These are phyloP conservation scores for Cytospora piceae DNA, from an alignment of 2,329 filamentous ascomycete genomes.

Conservation along the genomic window DNA sequence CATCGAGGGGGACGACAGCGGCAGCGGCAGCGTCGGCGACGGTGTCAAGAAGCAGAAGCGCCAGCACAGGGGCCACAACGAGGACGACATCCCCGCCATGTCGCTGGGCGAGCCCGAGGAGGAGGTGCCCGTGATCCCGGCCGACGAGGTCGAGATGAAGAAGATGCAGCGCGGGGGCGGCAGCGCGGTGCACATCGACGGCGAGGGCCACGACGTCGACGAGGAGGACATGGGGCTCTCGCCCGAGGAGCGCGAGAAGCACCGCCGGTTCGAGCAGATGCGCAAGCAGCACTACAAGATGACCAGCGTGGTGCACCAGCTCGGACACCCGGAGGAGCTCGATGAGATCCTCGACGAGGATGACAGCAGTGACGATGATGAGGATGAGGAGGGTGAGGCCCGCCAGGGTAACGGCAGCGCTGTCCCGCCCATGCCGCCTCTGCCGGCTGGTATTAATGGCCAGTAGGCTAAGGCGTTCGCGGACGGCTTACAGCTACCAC, in stretches of 20 bases:
- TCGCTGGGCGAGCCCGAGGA: slow-evolving; percentile 93
- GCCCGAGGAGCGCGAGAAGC: slow-evolving; percentile 84
- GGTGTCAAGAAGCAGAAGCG: slow-evolving; percentile 33
- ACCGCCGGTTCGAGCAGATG: slow-evolving; percentile 85
- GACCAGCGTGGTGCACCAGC: slow-evolving; percentile 85
- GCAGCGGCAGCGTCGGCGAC: slow-evolving; percentile 56
- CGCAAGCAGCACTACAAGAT: slow-evolving; percentile 99
- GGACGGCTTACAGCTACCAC: background rate
- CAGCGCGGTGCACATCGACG: slow-evolving; percentile 83
- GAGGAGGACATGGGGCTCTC: slow-evolving; percentile 58
- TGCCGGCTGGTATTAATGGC: slow-evolving; percentile 44
- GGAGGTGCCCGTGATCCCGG: slow-evolving; percentile 54
- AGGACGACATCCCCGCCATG: slow-evolving; percentile 86
- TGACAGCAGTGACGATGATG: slow-evolving; percentile 32
- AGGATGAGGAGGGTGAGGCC: background rate
- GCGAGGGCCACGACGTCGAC: slow-evolving; percentile 52
- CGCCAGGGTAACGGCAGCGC: slow-evolving; percentile 31
- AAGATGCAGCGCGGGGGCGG: slow-evolving; percentile 36
- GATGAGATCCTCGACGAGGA: slow-evolving; percentile 65
- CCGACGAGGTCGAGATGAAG: slow-evolving; percentile 36
- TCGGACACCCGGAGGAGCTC: slow-evolving; percentile 74
- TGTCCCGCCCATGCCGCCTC: slow-evolving; percentile 48
- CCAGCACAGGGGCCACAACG: slow-evolving; percentile 36
- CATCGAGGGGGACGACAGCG: slow-evolving; percentile 57
- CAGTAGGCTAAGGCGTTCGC: slow-evolving; percentile 18